phyloP scores from a whole-genome alignment of 2,329 filamentous ascomycete species.

The Fusarium phyllophilum region DNA sequence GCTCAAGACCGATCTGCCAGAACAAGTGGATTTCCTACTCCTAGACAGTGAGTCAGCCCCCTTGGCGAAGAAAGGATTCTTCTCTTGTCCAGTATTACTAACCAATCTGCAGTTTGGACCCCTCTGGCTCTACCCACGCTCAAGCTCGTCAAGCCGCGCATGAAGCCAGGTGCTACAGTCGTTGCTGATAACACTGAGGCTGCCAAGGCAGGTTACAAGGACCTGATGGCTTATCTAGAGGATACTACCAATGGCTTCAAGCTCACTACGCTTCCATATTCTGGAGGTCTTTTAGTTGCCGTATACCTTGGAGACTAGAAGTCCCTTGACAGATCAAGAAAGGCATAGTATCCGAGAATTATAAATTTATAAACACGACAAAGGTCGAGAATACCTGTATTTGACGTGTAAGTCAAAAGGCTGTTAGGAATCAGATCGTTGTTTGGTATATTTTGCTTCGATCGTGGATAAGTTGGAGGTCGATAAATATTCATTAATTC shows the following conservation, averaged over 20 bases:
- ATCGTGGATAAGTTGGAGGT: no score
- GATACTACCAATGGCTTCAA: constrained; percentile 60
- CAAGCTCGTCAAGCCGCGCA: constrained; percentile 55
- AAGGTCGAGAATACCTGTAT: not conserved
- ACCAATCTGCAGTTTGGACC: constrained; percentile 61
- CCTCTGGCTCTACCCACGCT: constrained; percentile 63
- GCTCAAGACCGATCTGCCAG: constrained; percentile 55
- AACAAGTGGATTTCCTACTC: constrained; percentile 65
- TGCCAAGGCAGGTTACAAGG: constrained; percentile 54
- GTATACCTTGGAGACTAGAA: constrained; percentile 29
- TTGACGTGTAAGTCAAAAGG: not conserved
- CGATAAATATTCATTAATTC: not conserved
- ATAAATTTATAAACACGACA: no score
- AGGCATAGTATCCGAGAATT: not conserved
- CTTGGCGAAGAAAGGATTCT: not conserved
- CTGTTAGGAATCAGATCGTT: no score
- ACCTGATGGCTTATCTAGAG: constrained; percentile 59
- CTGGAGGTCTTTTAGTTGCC: constrained; percentile 44
- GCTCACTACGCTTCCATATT: constrained; percentile 47
- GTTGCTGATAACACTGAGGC: constrained; percentile 60
- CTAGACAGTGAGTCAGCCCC: constrained; percentile 65
- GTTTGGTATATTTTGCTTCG: not conserved
- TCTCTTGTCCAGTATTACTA: not conserved
- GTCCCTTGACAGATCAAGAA: not conserved
- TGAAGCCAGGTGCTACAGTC: constrained; percentile 59